A percentile compares a stretch with the other conserved stretches of the same genome.
phyloP scores from a whole-genome alignment of 225 moss, liverwort and hornwort genomes.

The Thuidium tamariscinum region DNA sequence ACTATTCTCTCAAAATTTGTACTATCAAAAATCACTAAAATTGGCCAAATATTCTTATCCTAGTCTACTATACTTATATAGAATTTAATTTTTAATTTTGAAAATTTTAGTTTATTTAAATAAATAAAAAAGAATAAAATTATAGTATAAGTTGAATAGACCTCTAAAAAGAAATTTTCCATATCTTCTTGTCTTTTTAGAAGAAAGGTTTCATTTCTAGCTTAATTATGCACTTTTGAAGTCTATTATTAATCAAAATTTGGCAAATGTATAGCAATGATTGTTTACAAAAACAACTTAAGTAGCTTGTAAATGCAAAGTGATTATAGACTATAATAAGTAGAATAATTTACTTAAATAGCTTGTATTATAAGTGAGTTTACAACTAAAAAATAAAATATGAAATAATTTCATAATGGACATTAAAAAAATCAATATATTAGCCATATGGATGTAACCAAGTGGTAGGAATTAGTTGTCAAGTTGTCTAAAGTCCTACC shows the following conservation, averaged over 20 bases:
- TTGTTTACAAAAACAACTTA: neutral
- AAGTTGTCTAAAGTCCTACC: too few species aligned
- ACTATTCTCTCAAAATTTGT: neutral
- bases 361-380: neutral
- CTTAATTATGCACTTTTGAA: neutral
- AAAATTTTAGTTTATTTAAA: too few species aligned
- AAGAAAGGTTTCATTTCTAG: neutral
- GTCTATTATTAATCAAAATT: too few species aligned
- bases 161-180: too few species aligned
- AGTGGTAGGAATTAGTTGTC: too few species aligned
- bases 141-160: too few species aligned
- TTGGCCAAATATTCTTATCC: neutral
- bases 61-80: accelerated
- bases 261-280: neutral
- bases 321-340: too few species aligned
- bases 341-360: too few species aligned
- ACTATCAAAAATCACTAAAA: accelerated
- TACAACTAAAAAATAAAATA: neutral
- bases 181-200: neutral
- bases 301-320: neutral
- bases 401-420: neutral
- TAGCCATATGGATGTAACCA: too few species aligned
- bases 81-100: neutral
- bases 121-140: too few species aligned
- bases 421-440: neutral